A percentile compares a stretch with the other conserved stretches of the same genome.
Evolutionary conservation across 169 alveolate genomes (phyloP).

Genomic region (Plasmodium billcollinsi): DNA sequence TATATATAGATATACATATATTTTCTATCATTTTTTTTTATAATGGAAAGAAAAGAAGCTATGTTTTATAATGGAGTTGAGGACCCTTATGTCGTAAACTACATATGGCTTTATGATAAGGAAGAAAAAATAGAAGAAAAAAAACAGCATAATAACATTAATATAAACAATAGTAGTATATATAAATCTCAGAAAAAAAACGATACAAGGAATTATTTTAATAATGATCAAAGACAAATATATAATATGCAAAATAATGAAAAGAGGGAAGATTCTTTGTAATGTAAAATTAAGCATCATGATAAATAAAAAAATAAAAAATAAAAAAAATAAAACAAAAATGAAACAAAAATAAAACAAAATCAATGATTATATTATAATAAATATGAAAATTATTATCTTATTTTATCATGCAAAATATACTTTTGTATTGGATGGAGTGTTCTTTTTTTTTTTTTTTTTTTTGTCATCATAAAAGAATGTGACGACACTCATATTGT

Average conservation of each 20-base stretch:
- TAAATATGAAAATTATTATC: no score
- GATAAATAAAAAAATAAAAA: no score
- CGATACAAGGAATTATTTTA: background rate
- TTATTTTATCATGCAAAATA: no score
- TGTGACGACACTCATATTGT: no score
- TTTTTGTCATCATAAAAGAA: no score
- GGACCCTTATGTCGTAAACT: slow-evolving; percentile 69
- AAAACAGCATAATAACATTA: background rate
- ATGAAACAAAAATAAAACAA: no score
- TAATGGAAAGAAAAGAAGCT: slow-evolving; percentile 32
- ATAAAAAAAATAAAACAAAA: no score
- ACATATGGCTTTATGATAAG: slow-evolving; percentile 53
- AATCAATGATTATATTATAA: no score
- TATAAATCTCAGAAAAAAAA: background rate
- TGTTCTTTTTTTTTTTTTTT: no score
- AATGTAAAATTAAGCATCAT: no score
- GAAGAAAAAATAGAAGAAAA: background rate
- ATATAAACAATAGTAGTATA: background rate
- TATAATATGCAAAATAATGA: background rate
- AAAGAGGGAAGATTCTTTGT: slow-evolving; percentile 15
- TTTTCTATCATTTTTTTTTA: slow-evolving; percentile 2
- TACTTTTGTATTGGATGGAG: no score
- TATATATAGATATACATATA: no score
- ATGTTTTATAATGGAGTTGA: slow-evolving; percentile 46
- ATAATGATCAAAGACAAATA: background rate